These are phyloP conservation scores for Phytophthora europaea DNA, from an alignment of 352 stramenopile species.

Conservation along the genomic window DNA sequence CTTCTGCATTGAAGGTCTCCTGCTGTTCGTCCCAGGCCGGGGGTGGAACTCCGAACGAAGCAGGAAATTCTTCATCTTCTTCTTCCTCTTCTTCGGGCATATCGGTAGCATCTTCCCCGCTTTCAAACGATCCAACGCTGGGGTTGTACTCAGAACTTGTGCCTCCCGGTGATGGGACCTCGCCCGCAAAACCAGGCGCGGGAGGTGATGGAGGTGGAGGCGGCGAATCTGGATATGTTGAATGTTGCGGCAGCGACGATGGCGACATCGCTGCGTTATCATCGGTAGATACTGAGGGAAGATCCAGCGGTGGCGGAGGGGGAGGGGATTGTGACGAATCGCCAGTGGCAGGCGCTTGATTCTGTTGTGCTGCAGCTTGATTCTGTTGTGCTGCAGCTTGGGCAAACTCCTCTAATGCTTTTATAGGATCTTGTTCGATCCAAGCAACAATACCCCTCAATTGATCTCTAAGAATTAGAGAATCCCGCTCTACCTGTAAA, in stretches of 20 bases:
- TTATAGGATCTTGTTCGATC: slow-evolving; percentile 74
- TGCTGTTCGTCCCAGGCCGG: slow-evolving; percentile 38
- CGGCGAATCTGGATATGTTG: slow-evolving; percentile 46
- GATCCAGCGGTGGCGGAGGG: slow-evolving; percentile 32
- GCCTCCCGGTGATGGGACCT: slow-evolving; percentile 7
- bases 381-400: slow-evolving; percentile 43
- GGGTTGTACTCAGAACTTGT: slow-evolving; percentile 7
- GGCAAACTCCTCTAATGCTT: slow-evolving; percentile 51
- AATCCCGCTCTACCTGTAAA: slow-evolving; percentile 79
- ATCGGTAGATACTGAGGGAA: slow-evolving; percentile 11
- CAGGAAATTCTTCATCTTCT: slow-evolving; percentile 83
- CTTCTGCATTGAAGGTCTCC: slow-evolving; percentile 60
- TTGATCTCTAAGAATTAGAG: slow-evolving; percentile 68
- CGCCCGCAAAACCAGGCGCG: slow-evolving; percentile 25
- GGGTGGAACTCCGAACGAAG: slow-evolving; percentile 49
- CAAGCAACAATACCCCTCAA: slow-evolving; percentile 76
- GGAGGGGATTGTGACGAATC: slow-evolving; percentile 26
- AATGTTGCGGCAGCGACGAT: slow-evolving; percentile 6
- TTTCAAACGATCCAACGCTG: slow-evolving; percentile 15
- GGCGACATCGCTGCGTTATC: slow-evolving; percentile 9
- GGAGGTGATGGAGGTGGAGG: slow-evolving; percentile 44
- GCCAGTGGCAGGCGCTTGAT: slow-evolving; percentile 16
- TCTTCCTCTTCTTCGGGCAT: slow-evolving; percentile 64
- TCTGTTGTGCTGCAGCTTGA: slow-evolving; percentile 42
- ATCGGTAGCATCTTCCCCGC: slow-evolving; percentile 9